These are phyloP conservation scores for Balamuthia mandrillaris DNA, from an alignment of 208 protist species.

Conservation along the genomic window DNA sequence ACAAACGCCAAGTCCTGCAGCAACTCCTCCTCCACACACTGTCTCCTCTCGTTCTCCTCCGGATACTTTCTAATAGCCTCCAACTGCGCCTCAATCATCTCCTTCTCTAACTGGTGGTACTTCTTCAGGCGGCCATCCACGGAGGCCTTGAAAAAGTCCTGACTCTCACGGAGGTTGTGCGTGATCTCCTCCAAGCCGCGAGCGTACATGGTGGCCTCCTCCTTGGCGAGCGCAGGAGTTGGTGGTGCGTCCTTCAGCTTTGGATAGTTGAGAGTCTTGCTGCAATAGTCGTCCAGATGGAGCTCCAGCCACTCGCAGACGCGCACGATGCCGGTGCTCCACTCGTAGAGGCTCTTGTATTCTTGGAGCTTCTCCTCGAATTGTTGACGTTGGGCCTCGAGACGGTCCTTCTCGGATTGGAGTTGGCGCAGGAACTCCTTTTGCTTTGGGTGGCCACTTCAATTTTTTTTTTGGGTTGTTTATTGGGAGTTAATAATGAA, in stretches of 20 bases:
- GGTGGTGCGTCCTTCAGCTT: constrained; percentile 19
- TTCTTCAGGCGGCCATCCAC: constrained; percentile 1
- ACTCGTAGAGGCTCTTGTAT: not conserved
- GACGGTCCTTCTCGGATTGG: not conserved
- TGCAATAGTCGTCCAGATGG: constrained; percentile 16
- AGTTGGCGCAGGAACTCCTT: constrained; percentile 7
- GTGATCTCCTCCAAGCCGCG: not conserved
- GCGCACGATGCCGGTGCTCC: constrained; percentile 17
- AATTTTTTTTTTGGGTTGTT: no score
- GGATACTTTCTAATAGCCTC: not conserved
- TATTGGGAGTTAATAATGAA: no score
- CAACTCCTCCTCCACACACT: constrained; percentile 2
- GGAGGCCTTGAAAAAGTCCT: constrained; percentile 17
- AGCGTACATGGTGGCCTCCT: not conserved
- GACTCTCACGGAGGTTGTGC: constrained; percentile 12
- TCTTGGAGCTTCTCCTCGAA: not conserved
- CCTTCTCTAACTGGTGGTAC: constrained; percentile 6
- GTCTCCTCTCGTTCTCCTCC: not conserved
- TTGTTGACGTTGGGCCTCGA: not conserved
- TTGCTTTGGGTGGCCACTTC: not conserved
- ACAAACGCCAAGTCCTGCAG: constrained; percentile 10
- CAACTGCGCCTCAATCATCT: constrained; percentile 4
- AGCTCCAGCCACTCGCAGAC: constrained; percentile 29
- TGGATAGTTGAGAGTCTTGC: constrained; percentile 13
- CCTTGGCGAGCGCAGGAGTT: not conserved